Evolutionary conservation across 2,329 filamentous ascomycete genomes (phyloP).

Genomic region (Colletotrichum nymphaeae): DNA sequence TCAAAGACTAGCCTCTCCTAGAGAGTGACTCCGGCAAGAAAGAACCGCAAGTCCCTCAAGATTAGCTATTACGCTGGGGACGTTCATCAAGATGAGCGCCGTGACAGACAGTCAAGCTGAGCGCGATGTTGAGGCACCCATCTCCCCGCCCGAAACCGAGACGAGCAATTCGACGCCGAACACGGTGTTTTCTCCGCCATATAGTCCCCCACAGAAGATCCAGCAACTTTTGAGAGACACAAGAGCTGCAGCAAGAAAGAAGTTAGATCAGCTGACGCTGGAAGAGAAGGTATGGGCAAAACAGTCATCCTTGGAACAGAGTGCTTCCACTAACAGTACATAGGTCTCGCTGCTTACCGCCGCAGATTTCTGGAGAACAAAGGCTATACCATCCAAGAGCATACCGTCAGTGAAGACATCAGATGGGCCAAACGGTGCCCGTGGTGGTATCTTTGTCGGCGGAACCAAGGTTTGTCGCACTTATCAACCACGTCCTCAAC

Average conservation of each 20-base stretch:
- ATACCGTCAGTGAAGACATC: constrained; percentile 75
- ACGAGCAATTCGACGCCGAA: constrained; percentile 58
- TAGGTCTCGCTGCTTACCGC: constrained; percentile 70
- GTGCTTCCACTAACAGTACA: not conserved
- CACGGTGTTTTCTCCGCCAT: constrained; percentile 60
- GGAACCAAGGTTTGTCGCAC: constrained; percentile 65
- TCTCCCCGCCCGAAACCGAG: constrained; percentile 26
- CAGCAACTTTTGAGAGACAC: constrained; percentile 48
- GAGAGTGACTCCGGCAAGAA: not conserved
- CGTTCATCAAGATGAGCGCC: constrained; percentile 5
- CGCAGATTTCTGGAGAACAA: constrained; percentile 78
- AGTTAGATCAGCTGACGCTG: constrained; percentile 62
- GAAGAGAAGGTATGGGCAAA: constrained; percentile 65
- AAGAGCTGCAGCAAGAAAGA: constrained; percentile 57
- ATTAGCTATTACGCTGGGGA: not conserved
- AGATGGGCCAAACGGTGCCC: constrained; percentile 77
- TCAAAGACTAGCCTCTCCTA: not conserved
- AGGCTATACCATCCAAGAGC: constrained; percentile 69
- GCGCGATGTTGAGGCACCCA: constrained; percentile 46
- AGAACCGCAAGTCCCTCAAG: not conserved
- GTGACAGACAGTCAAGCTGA: constrained; percentile 18
- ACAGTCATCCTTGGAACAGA: not conserved
- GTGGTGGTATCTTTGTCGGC: constrained; percentile 76
- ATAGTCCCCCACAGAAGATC: constrained; percentile 53
- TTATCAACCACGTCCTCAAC: not conserved